Evolutionary conservation across 192 early-diverging fungal genomes (phyloP).

Genomic region (Coemansia sp.): DNA sequence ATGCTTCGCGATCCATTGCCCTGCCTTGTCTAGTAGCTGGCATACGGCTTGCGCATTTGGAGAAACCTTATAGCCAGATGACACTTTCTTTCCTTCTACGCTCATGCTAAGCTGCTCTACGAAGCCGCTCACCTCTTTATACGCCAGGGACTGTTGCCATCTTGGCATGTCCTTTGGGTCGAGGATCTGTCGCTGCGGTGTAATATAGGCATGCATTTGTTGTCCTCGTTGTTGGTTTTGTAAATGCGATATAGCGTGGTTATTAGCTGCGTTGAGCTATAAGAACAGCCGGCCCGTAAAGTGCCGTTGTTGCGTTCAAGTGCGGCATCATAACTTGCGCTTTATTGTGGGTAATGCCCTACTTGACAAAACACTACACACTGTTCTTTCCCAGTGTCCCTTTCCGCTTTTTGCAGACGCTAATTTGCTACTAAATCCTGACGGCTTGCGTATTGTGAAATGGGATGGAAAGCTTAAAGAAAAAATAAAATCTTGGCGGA

Average conservation of each 20-base stretch:
- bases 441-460: too few species aligned
- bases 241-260: not conserved
- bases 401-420: too few species aligned
- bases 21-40: slow-evolving; percentile 66
- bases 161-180: slow-evolving; percentile 58
- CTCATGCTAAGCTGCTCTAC: slow-evolving; percentile 71
- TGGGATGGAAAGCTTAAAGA: too few species aligned
- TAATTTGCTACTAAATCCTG: too few species aligned
- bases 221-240: not conserved
- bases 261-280: not conserved
- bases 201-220: slow-evolving; percentile 15
- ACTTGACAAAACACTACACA: not conserved
- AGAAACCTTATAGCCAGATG: slow-evolving; percentile 60
- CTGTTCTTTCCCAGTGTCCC: not conserved
- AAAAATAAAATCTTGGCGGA: not conserved
- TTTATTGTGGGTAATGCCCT: not conserved
- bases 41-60: slow-evolving; percentile 57
- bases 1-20: slow-evolving; percentile 72
- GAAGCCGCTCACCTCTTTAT: slow-evolving; percentile 71
- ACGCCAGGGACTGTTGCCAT: slow-evolving; percentile 70
- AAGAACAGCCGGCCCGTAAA: not conserved
- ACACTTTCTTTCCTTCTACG: slow-evolving; percentile 65
- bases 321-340: not conserved
- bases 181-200: slow-evolving; percentile 63
- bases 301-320: not conserved